Conservation (phyloP, 1,139 yeast species). For the Pichia sp. region DNA sequence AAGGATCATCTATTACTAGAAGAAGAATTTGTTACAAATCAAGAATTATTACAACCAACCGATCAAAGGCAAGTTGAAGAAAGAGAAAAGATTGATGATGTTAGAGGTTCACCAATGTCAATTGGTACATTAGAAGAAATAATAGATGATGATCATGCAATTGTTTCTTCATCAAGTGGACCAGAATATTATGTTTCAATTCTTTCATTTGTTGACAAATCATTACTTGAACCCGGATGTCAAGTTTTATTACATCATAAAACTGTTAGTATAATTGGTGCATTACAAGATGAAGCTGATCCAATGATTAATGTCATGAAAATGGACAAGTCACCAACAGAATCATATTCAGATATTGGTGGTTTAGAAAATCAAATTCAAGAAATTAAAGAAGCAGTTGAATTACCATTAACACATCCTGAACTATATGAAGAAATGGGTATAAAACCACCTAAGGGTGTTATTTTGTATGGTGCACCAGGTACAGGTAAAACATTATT, state of each 20-base stretch:
- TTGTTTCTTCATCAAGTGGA: conserved; percentile 92
- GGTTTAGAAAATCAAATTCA: conserved; percentile 95
- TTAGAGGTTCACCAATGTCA: conserved; percentile 95
- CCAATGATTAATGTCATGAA: conserved; percentile 98
- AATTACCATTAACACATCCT: conserved; percentile 94
- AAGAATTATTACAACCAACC: conserved; percentile 91
- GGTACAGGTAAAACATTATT: conserved; percentile 97
- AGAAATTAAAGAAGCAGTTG: conserved; percentile 97
- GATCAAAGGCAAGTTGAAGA: conserved; percentile 97
- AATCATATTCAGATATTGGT: conserved; percentile 95
- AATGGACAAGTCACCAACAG: conserved; percentile 92
- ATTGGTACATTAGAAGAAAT: conserved; percentile 96
- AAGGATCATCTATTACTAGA: conserved; percentile 92
- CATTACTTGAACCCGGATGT: conserved; percentile 95
- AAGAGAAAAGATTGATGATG: conserved; percentile 87
- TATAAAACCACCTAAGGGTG: conserved; percentile 98
- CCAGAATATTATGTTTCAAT: conserved; percentile 96
- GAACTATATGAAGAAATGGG: conserved; percentile 99
- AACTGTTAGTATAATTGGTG: conserved; percentile 92
- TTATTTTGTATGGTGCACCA: conserved; percentile 95
- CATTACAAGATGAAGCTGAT: conserved; percentile 92
- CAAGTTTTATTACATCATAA: conserved; percentile 93
- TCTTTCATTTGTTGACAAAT: conserved; percentile 96
- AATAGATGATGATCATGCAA: conserved; percentile 97
- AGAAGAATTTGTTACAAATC: conserved; percentile 93